phyloP scores from a whole-genome alignment of 306 rosid species.

The Senna siamea region DNA sequence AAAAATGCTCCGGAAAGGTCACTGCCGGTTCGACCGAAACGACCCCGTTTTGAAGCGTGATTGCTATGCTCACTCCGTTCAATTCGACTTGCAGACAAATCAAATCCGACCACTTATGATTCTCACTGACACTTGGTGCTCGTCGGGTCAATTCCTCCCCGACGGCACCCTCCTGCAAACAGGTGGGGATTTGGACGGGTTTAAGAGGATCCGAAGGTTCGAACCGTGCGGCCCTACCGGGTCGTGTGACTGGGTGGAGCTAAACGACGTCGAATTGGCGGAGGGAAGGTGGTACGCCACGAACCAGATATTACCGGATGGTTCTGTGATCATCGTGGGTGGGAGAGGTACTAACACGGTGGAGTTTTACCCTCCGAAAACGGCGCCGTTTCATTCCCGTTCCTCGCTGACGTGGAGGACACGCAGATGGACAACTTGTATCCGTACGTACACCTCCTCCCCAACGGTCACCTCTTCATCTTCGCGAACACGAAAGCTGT shows the following conservation, averaged over 20 bases:
- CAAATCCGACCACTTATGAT: conserved; percentile 70
- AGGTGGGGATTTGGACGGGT: conserved; percentile 83
- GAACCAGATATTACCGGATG: conserved; percentile 81
- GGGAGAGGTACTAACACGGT: conserved; percentile 73
- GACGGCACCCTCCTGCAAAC: conserved; percentile 79
- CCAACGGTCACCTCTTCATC: conserved; percentile 74
- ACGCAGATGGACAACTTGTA: conserved; percentile 81
- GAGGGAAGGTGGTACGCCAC: conserved; percentile 82
- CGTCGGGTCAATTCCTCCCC: conserved; percentile 86
- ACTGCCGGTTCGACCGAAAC: conserved; percentile 58
- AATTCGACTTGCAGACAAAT: conserved; percentile 60
- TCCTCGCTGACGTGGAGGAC: conserved; percentile 68
- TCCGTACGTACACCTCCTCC: conserved; percentile 87
- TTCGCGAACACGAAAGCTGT: conserved; percentile 79
- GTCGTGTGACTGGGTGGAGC: conserved; percentile 75
- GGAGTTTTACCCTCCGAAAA: conserved; percentile 68
- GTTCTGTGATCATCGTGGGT: conserved; percentile 69
- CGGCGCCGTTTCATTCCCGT: conserved; percentile 67
- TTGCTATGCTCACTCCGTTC: conserved; percentile 84
- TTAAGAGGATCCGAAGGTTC: conserved; percentile 66
- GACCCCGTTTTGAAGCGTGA: conserved; percentile 64
- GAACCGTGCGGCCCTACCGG: conserved; percentile 57
- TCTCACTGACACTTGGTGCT: conserved; percentile 95
- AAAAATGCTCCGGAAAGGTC: conserved; percentile 57
- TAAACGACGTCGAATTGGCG: conserved; percentile 53